phyloP scores from a whole-genome alignment of 75 land plant species.

The Azolla pinnata region DNA sequence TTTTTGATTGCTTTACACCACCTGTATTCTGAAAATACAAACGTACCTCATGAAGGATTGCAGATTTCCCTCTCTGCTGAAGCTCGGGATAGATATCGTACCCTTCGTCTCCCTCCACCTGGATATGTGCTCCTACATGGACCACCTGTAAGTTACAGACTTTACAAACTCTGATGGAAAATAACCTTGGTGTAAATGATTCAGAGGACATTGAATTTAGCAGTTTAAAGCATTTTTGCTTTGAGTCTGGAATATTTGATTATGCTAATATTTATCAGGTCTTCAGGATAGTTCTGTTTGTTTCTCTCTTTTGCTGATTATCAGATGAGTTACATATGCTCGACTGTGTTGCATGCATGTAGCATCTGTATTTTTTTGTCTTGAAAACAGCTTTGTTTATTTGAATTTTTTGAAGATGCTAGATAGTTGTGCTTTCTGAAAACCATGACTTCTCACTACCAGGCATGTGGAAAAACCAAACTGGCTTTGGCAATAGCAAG shows the following conservation, averaged over 20 bases:
- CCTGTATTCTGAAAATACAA: no score
- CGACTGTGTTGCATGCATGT: neutral
- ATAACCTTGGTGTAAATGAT: no score
- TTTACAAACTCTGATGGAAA: conserved; percentile 2
- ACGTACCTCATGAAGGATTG: conserved; percentile 61
- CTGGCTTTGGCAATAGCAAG: conserved; percentile 66
- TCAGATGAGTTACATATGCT: neutral
- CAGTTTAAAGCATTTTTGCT: no score
- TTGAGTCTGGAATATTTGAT: no score
- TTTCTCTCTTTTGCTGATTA: no score
- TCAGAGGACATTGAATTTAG: no score
- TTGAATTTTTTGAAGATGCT: neutral
- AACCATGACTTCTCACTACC: conserved; percentile 9
- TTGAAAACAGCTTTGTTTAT: no score
- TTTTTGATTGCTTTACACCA: no score
- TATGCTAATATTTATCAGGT: no score
- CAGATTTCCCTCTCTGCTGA: conserved; percentile 42
- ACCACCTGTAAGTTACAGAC: conserved; percentile 61
- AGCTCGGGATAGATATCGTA: conserved; percentile 28
- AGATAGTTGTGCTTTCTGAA: neutral
- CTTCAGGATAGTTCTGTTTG: no score
- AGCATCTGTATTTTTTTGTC: neutral
- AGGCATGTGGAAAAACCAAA: conserved; percentile 92
- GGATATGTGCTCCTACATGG: conserved; percentile 89
- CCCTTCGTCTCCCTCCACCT: conserved; percentile 53